A percentile compares a stretch with the other conserved stretches of the same genome.
Evolutionary conservation across 2,329 filamentous ascomycete genomes (phyloP).

Genomic region (Paracamarosporium sp.): DNA sequence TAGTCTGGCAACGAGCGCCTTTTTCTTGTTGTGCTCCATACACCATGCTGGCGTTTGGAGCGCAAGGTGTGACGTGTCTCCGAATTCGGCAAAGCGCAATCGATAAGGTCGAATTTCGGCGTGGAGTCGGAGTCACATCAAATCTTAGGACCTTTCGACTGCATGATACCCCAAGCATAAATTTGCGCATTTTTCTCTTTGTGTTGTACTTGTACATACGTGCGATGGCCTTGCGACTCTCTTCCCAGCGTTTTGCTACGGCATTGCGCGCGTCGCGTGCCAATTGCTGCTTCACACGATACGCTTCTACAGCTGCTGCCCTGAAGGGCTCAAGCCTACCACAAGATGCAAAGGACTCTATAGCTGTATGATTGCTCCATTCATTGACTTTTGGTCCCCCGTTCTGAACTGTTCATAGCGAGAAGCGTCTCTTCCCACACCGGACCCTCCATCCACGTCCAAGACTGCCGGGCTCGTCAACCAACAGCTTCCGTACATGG

Average conservation of each 20-base stretch:
- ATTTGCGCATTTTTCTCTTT: neutral
- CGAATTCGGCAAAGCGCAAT: slow-evolving; percentile 14
- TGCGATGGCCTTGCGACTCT: slow-evolving; percentile 41
- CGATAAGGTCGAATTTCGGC: slow-evolving; percentile 13
- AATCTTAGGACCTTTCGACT: neutral
- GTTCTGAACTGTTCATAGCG: slow-evolving; percentile 30
- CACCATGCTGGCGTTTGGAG: neutral
- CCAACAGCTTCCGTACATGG: slow-evolving; percentile 86
- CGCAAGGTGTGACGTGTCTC: neutral
- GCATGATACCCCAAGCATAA: slow-evolving; percentile 3
- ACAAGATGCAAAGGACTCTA: slow-evolving; percentile 48
- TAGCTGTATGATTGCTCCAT: slow-evolving; percentile 40
- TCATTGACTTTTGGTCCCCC: neutral
- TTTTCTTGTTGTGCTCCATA: neutral
- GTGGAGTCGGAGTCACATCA: slow-evolving; percentile 12
- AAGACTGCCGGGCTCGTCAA: slow-evolving; percentile 76
- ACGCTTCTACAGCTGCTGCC: slow-evolving; percentile 49
- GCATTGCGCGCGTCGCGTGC: slow-evolving; percentile 34
- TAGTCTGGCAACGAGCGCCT: neutral
- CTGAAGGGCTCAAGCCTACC: slow-evolving; percentile 49
- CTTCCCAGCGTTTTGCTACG: slow-evolving; percentile 29
- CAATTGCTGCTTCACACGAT: slow-evolving; percentile 33
- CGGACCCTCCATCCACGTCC: slow-evolving; percentile 77
- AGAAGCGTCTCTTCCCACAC: slow-evolving; percentile 62
- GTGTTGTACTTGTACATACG: neutral